These are phyloP conservation scores for Secale cereale DNA, from an alignment of 176 grass and related monocot species.

Conservation along the genomic window DNA sequence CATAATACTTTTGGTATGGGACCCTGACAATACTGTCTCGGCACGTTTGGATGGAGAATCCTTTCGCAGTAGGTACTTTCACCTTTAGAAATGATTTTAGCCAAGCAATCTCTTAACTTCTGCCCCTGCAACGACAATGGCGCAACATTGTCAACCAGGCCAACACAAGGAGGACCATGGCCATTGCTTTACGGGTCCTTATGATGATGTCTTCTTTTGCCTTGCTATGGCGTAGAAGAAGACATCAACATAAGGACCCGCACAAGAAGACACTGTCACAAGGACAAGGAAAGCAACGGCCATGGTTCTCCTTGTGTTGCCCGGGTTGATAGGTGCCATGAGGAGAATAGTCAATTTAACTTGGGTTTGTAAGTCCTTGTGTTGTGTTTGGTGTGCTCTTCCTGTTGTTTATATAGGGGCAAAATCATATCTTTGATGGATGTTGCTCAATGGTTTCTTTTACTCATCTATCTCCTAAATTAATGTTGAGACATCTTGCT, in stretches of 20 bases:
- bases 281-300: background rate
- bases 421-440: too few relatives aligned
- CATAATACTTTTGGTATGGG: too few relatives aligned
- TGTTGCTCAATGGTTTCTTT: background rate
- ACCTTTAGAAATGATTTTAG: background rate
- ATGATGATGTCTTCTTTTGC: background rate
- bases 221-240: background rate
- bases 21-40: too few relatives aligned
- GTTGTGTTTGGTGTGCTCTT: background rate
- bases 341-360: background rate
- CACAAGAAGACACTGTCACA: background rate
- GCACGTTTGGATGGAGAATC: too few relatives aligned
- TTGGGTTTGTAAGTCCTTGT: background rate
- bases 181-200: background rate
- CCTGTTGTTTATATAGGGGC: background rate
- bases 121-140: too few relatives aligned
- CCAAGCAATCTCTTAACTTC: background rate
- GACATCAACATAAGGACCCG: background rate
- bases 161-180: background rate
- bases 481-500: background rate
- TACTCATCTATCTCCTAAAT: background rate
- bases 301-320: background rate
- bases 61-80: background rate
- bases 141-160: background rate
- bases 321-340: background rate